Evolutionary conservation across 2,329 filamentous ascomycete genomes (phyloP).

Genomic region (Hypoxylon rubiginosum): DNA sequence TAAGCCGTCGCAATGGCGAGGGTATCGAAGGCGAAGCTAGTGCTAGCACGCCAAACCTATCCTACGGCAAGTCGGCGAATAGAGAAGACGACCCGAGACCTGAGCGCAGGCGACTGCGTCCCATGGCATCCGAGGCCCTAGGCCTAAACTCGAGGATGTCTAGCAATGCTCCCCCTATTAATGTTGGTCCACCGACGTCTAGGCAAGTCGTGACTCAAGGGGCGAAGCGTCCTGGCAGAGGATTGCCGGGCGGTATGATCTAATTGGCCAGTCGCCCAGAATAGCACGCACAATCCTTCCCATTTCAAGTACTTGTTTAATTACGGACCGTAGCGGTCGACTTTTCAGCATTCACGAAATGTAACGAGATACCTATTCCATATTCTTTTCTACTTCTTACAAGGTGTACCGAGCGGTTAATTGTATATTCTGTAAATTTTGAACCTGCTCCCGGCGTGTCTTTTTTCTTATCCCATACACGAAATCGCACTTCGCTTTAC

Average conservation of each 20-base stretch:
- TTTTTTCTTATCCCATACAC: slow-evolving; percentile 27
- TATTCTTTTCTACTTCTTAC: slow-evolving; percentile 24
- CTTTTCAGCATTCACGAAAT: slow-evolving; percentile 39
- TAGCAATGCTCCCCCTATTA: slow-evolving; percentile 47
- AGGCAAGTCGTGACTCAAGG: slow-evolving; percentile 53
- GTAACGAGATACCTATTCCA: slow-evolving; percentile 43
- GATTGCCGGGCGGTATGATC: slow-evolving; percentile 62
- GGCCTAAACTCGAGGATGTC: slow-evolving; percentile 41
- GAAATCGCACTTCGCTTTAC: slow-evolving; percentile 35
- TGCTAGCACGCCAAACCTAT: slow-evolving; percentile 52
- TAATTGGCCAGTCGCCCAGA: slow-evolving; percentile 44
- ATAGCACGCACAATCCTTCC: slow-evolving; percentile 10
- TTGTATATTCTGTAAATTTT: slow-evolving; percentile 46
- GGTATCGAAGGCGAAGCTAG: slow-evolving; percentile 46
- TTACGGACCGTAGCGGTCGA: slow-evolving; percentile 13
- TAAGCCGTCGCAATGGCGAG: slow-evolving; percentile 55
- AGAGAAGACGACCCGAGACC: slow-evolving; percentile 58
- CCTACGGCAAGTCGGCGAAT: slow-evolving; percentile 46
- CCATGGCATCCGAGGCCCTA: slow-evolving; percentile 58
- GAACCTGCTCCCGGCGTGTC: slow-evolving; percentile 19
- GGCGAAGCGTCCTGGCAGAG: slow-evolving; percentile 46
- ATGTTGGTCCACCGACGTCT: slow-evolving; percentile 53
- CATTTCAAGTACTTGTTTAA: slow-evolving; percentile 22
- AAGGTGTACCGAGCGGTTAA: slow-evolving; percentile 16
- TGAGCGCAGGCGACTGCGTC: slow-evolving; percentile 59